A percentile compares a stretch with the other conserved stretches of the same genome.
These are phyloP conservation scores for Daldinia sp. DNA, from an alignment of 2,329 filamentous ascomycete genomes.

Conservation along the genomic window DNA sequence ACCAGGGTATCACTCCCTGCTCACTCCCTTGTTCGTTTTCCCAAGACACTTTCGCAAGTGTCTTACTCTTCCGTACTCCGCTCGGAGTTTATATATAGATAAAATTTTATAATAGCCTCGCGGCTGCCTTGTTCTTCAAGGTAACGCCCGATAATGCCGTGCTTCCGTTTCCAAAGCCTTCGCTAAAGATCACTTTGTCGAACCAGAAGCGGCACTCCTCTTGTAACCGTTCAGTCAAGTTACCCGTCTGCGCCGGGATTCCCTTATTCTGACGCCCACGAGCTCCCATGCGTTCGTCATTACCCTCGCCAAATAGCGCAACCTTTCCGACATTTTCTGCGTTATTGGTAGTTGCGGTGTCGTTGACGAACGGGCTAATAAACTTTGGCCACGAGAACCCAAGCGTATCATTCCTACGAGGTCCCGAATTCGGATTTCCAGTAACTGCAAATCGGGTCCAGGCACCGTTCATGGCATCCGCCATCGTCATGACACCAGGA, in stretches of 20 bases:
- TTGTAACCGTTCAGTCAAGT: slow-evolving; percentile 54
- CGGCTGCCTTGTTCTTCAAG: not conserved
- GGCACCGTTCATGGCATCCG: slow-evolving; percentile 54
- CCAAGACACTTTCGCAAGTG: not conserved
- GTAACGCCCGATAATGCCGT: slow-evolving; percentile 6
- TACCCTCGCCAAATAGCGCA: slow-evolving; percentile 67
- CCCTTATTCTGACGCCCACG: slow-evolving; percentile 50
- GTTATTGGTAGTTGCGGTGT: slow-evolving; percentile 7
- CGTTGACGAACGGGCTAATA: slow-evolving; percentile 49
- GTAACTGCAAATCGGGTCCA: slow-evolving; percentile 52
- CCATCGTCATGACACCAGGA: slow-evolving; percentile 51
- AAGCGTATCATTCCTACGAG: slow-evolving; percentile 20
- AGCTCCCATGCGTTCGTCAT: slow-evolving; percentile 58
- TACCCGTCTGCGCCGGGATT: slow-evolving; percentile 53
- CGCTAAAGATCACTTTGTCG: slow-evolving; percentile 58
- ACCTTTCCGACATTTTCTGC: slow-evolving; percentile 48
- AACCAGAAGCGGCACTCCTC: slow-evolving; percentile 69
- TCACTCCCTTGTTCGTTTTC: not conserved
- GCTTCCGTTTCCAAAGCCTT: slow-evolving; percentile 52
- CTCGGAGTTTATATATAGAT: not conserved
- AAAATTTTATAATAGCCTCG: slow-evolving; percentile 3
- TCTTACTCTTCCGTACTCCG: not conserved
- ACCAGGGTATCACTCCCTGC: not conserved
- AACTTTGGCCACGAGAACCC: slow-evolving; percentile 54
- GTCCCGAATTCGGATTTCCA: slow-evolving; percentile 41